A percentile compares a stretch with the other conserved stretches of the same genome.
phyloP scores from a whole-genome alignment of 495 filamentous ascomycete species.

The Penicillium ochrochloron region DNA sequence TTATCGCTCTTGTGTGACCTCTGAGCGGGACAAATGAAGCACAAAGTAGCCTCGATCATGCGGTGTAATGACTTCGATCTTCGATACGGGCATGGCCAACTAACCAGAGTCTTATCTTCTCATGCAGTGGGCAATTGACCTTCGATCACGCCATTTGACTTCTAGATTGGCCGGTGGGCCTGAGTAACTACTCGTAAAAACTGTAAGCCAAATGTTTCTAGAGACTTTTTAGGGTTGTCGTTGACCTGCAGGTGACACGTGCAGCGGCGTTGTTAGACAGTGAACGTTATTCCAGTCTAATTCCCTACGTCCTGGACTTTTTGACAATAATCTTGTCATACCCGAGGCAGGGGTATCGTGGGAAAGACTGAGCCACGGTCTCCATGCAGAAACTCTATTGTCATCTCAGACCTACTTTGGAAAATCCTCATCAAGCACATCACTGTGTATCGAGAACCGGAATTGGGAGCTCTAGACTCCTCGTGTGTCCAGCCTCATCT shows the following conservation, averaged over 20 bases:
- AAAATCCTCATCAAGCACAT: not conserved
- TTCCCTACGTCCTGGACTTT: not conserved
- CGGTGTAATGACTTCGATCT: conserved; percentile 7
- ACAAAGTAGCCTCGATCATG: conserved; percentile 10
- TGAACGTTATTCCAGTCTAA: conserved; percentile 11
- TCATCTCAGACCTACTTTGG: not conserved
- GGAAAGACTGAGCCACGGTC: conserved; percentile 1
- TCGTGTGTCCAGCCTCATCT: not conserved
- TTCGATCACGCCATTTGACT: not conserved
- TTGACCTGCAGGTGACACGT: not conserved
- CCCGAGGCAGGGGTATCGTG: conserved; percentile 2
- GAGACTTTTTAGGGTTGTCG: not conserved
- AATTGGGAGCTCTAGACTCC: not conserved
- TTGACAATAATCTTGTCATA: conserved; percentile 14
- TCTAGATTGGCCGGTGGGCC: not conserved
- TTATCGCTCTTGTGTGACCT: conserved; percentile 21
- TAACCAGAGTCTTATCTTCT: not conserved
- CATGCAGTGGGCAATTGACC: not conserved
- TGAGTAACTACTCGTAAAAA: not conserved
- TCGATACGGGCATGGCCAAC: not conserved
- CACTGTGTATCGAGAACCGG: not conserved
- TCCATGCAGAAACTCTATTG: not conserved
- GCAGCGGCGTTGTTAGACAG: conserved; percentile 3
- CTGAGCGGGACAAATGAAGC: conserved; percentile 19
- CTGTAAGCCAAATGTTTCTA: not conserved